Percentiles rank a stretch among this genome's conserved stretches.
Conservation (phyloP, 352 stramenopile species). For the Globisporangium radiosum region DNA sequence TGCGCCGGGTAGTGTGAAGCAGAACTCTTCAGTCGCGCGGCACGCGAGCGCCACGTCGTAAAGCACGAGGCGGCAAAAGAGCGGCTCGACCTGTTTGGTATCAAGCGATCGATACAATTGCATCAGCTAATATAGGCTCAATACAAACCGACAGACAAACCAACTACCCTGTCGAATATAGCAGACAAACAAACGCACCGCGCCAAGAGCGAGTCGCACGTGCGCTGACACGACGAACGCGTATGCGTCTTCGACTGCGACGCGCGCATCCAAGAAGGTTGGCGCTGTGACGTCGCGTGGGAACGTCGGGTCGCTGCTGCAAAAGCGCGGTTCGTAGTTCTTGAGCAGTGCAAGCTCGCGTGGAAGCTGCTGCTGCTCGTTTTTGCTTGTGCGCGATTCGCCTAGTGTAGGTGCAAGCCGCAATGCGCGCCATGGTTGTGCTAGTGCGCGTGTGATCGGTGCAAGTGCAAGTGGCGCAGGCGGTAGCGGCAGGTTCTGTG, state of each 20-base stretch:
- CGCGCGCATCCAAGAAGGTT: conserved; percentile 31
- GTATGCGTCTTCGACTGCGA: conserved; percentile 44
- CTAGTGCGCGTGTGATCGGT: conserved; percentile 36
- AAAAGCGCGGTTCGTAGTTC: conserved; percentile 59
- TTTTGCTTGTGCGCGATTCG: neutral
- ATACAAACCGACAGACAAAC: neutral
- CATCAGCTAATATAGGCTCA: neutral
- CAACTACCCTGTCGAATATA: neutral
- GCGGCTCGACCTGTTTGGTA: conserved; percentile 39
- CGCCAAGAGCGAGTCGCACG: conserved; percentile 46
- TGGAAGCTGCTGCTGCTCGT: conserved; percentile 13
- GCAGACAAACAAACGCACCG: conserved; percentile 17
- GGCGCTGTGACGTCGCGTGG: conserved; percentile 29
- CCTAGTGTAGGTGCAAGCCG: conserved; percentile 1
- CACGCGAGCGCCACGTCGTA: conserved; percentile 54
- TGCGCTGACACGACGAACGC: conserved; percentile 34
- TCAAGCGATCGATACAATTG: too few relatives aligned
- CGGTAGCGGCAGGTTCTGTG: conserved; percentile 18
- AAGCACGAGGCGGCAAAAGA: conserved; percentile 50
- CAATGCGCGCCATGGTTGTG: conserved; percentile 26
- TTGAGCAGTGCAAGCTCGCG: conserved; percentile 29
- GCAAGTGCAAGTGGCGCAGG: conserved; percentile 12
- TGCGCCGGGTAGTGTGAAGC: conserved; percentile 33
- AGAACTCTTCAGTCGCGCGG: conserved; percentile 60
- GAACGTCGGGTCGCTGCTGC: conserved; percentile 34